A percentile compares a stretch with the other conserved stretches of the same genome.
These are phyloP conservation scores for Scleroderma bovista DNA, from an alignment of 768 basidiomycete genomes.

Conservation along the genomic window DNA sequence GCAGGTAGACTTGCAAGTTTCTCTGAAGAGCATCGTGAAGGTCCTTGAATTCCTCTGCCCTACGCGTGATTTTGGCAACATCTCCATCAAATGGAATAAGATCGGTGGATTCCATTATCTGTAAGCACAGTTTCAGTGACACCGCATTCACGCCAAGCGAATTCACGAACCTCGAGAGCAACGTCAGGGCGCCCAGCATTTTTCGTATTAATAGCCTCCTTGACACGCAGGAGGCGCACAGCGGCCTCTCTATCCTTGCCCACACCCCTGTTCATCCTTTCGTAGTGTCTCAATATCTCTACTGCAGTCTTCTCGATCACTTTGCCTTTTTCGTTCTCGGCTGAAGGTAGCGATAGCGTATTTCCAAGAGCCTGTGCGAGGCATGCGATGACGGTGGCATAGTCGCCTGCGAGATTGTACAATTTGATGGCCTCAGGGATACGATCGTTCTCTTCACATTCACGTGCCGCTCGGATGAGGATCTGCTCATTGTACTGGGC, in stretches of 20 bases:
- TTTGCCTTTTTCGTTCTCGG: conserved; percentile 53
- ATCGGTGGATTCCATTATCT: conserved; percentile 86
- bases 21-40: conserved; percentile 82
- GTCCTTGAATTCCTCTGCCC: conserved; percentile 86
- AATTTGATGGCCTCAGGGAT: conserved; percentile 89
- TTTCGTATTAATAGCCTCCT: conserved; percentile 77
- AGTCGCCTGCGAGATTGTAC: conserved; percentile 92
- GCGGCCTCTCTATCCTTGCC: conserved; percentile 73
- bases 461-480: conserved; percentile 74
- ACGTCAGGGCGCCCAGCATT: conserved; percentile 65
- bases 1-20: conserved; percentile 83
- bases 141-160: background rate
- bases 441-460: conserved; percentile 80
- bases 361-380: conserved; percentile 86
- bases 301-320: conserved; percentile 67
- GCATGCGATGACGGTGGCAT: conserved; percentile 79
- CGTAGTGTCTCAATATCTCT: conserved; percentile 77
- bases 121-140: background rate
- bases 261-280: conserved; percentile 65
- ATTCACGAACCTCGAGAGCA: conserved; percentile 67
- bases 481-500: conserved; percentile 77
- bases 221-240: conserved; percentile 67
- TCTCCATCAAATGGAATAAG: conserved; percentile 86
- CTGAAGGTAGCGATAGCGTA: conserved; percentile 61
- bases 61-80: conserved; percentile 74